These are phyloP conservation scores for Zymoseptoria crescenta DNA, from an alignment of 2,329 filamentous ascomycete genomes.

Conservation along the genomic window DNA sequence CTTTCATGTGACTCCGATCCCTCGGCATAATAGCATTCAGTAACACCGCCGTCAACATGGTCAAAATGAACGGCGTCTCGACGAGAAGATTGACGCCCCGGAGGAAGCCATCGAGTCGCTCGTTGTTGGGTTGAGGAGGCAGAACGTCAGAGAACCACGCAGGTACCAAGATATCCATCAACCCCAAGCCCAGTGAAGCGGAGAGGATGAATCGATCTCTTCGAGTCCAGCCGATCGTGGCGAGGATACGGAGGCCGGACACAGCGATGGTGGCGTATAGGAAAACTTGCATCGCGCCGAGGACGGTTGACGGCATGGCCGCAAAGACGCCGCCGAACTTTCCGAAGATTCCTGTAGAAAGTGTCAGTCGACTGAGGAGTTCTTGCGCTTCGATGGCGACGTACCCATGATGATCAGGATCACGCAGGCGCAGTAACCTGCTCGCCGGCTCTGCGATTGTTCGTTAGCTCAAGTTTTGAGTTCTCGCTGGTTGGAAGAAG, in stretches of 20 bases:
- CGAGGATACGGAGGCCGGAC: constrained; percentile 66
- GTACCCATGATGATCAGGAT: constrained; percentile 13
- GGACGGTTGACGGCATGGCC: constrained; percentile 12
- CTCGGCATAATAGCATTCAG: constrained; percentile 16
- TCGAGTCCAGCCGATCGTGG: constrained; percentile 60
- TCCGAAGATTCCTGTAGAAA: constrained; percentile 7
- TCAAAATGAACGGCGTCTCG: constrained; percentile 17
- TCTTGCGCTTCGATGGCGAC: not conserved
- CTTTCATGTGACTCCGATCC: constrained; percentile 4
- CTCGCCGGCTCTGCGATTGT: constrained; percentile 10
- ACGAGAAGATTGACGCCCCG: constrained; percentile 15
- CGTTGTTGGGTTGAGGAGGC: constrained; percentile 9
- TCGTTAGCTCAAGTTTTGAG: not conserved
- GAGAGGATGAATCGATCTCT: constrained; percentile 68
- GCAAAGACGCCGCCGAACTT: constrained; percentile 16
- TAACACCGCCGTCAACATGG: constrained; percentile 13
- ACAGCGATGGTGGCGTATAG: constrained; percentile 68
- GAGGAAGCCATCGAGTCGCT: constrained; percentile 14
- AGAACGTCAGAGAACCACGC: constrained; percentile 15
- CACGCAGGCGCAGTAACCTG: constrained; percentile 13
- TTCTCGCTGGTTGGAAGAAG: not conserved
- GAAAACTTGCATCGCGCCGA: constrained; percentile 57
- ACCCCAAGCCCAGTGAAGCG: constrained; percentile 12
- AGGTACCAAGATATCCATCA: constrained; percentile 14
- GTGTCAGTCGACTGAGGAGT: not conserved